These are phyloP conservation scores for Diaporthe citriasiana DNA, from an alignment of 2,329 filamentous ascomycete species.

Conservation along the genomic window DNA sequence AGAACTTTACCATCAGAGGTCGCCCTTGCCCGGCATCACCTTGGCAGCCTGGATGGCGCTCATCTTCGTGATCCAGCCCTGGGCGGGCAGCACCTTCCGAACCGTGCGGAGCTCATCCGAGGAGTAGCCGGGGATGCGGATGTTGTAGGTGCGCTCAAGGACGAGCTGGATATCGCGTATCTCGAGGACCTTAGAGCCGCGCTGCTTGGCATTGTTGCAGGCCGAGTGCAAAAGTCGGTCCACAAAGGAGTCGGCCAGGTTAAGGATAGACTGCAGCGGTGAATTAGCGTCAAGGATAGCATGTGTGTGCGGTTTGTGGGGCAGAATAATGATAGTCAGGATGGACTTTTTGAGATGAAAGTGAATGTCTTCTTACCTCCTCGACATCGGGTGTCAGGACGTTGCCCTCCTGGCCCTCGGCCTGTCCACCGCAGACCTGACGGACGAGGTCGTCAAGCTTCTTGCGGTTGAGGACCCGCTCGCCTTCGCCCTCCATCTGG, in stretches of 20 bases:
- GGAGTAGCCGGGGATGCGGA: constrained; percentile 92
- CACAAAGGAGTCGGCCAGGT: constrained; percentile 93
- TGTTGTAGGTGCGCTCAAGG: constrained; percentile 88
- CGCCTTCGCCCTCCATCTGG: constrained; percentile 90
- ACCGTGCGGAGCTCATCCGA: constrained; percentile 95
- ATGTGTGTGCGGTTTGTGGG: constrained; percentile 28
- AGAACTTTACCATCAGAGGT: constrained; percentile 45
- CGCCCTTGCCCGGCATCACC: constrained; percentile 75
- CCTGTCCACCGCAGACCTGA: constrained; percentile 88
- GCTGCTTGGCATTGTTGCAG: constrained; percentile 93
- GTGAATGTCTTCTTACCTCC: constrained; percentile 74
- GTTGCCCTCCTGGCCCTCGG: constrained; percentile 80
- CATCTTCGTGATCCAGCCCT: constrained; percentile 96
- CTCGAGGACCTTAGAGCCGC: constrained; percentile 90
- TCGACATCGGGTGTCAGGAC: constrained; percentile 92
- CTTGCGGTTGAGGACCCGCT: constrained; percentile 96
- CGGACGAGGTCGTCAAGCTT: constrained; percentile 96
- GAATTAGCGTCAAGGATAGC: background rate
- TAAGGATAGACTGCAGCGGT: constrained; percentile 79
- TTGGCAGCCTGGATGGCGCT: constrained; percentile 96
- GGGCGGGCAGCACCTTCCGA: constrained; percentile 89
- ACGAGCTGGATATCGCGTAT: constrained; percentile 88
- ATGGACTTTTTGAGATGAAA: background rate
- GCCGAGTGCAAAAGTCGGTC: constrained; percentile 90
- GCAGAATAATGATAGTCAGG: background rate